phyloP scores from a whole-genome alignment of 2,329 filamentous ascomycete species.

The Botrytis tulipae region DNA sequence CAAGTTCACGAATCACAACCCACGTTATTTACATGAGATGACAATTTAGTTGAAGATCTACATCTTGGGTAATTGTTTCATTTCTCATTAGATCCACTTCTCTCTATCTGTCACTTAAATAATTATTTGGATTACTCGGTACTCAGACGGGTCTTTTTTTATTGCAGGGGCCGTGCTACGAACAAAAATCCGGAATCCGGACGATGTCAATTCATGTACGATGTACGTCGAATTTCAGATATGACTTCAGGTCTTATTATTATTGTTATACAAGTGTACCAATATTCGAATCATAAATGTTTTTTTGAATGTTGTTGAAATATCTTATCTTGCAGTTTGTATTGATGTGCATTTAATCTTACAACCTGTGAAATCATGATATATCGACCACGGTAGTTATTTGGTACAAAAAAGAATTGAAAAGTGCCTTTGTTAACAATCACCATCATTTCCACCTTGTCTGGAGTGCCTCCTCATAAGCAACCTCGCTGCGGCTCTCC shows the following conservation, averaged over 20 bases:
- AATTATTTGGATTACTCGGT: background rate
- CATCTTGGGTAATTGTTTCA: conserved; percentile 18
- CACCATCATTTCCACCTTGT: conserved; percentile 21
- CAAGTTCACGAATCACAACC: background rate
- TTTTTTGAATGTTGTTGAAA: background rate
- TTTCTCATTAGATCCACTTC: conserved; percentile 8
- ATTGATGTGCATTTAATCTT: background rate
- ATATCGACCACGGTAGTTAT: background rate
- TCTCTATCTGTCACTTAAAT: conserved; percentile 1
- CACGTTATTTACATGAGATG: background rate
- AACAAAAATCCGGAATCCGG: background rate
- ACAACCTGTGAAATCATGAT: background rate
- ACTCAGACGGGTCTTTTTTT: background rate
- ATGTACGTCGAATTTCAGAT: background rate
- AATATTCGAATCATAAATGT: background rate
- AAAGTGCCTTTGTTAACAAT: background rate
- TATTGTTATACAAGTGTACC: background rate
- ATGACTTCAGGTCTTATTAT: background rate
- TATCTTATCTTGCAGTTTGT: background rate
- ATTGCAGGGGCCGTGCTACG: background rate
- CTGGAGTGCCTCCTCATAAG: conserved; percentile 21
- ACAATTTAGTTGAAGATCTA: conserved; percentile 7
- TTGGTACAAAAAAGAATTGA: background rate
- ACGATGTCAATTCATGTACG: background rate
- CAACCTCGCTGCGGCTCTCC: conserved; percentile 21